Conservation (phyloP, 371 early-diverging fungal genomes). For the Homolaphlyctis polyrhiza region DNA sequence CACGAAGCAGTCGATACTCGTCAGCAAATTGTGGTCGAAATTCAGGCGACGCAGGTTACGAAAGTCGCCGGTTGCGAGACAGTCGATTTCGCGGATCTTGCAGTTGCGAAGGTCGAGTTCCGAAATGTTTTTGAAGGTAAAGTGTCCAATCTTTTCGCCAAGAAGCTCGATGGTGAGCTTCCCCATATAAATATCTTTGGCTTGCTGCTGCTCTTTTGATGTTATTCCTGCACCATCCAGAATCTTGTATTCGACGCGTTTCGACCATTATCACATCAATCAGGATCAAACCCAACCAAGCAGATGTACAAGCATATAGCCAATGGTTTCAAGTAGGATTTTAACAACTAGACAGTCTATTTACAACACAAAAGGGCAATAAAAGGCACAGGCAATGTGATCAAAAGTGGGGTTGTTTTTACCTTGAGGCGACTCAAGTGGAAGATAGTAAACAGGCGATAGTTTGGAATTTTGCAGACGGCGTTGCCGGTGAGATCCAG, state of each 20-base stretch:
- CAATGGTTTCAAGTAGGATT: no score
- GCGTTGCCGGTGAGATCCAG: slow-evolving; percentile 47
- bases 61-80: slow-evolving; percentile 38
- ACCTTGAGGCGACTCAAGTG: slow-evolving; percentile 46
- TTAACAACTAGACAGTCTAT: no score
- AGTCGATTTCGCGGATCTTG: slow-evolving; percentile 48
- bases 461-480: slow-evolving; percentile 33
- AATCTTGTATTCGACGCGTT: slow-evolving; percentile 18
- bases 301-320: background rate
- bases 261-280: background rate
- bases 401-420: background rate
- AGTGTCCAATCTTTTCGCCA: slow-evolving; percentile 47
- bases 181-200: slow-evolving; percentile 46
- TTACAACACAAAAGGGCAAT: background rate
- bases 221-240: slow-evolving; percentile 45
- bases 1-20: slow-evolving; percentile 36
- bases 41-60: slow-evolving; percentile 41
- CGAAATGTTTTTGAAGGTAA: slow-evolving; percentile 39
- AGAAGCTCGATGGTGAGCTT: slow-evolving; percentile 49
- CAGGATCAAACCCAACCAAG: background rate
- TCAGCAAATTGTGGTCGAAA: slow-evolving; percentile 46
- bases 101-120: slow-evolving; percentile 51
- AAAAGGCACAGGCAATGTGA: background rate
- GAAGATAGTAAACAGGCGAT: slow-evolving; percentile 46
- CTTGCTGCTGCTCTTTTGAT: slow-evolving; percentile 32